Evolutionary conservation across 192 early-diverging fungal species (phyloP).

Genomic region (Coemansia aciculifera): DNA sequence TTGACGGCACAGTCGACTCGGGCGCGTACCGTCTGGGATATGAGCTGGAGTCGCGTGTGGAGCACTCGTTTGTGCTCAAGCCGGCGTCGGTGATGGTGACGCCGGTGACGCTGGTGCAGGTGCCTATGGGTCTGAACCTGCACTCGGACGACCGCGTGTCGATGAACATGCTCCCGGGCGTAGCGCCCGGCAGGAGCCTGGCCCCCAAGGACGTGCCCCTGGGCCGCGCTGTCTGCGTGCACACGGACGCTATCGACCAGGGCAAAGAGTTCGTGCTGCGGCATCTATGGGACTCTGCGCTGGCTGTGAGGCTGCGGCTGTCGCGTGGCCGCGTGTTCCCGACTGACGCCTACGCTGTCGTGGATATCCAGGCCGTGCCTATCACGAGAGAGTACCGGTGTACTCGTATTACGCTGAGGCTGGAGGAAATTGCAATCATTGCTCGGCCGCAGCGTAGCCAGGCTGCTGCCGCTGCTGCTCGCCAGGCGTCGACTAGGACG

Average conservation of each 20-base stretch:
- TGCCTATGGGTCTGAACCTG: conserved; percentile 39
- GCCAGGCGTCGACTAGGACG: background rate
- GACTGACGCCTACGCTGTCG: conserved; percentile 10
- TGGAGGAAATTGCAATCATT: conserved; percentile 49
- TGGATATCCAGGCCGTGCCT: conserved; percentile 39
- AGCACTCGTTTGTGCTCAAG: conserved; percentile 45
- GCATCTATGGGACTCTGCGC: conserved; percentile 37
- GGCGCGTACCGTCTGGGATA: conserved; percentile 31
- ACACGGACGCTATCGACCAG: conserved; percentile 25
- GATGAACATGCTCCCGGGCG: conserved; percentile 5
- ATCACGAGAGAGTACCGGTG: conserved; percentile 21
- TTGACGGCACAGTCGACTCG: conserved; percentile 14
- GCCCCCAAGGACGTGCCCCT: conserved; percentile 21
- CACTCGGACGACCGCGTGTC: conserved; percentile 45
- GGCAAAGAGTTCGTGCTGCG: conserved; percentile 28
- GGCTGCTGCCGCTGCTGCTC: background rate
- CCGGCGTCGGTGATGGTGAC: conserved; percentile 17
- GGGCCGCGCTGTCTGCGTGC: conserved; percentile 29
- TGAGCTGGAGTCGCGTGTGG: conserved; percentile 36
- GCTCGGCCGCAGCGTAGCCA: conserved; percentile 26
- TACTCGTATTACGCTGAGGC: conserved; percentile 12
- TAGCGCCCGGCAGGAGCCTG: background rate
- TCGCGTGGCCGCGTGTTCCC: conserved; percentile 32
- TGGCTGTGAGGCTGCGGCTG: conserved; percentile 27
- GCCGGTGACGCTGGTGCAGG: conserved; percentile 30